Evolutionary conservation across 2,329 filamentous ascomycete species (phyloP).

Genomic region (Penicillium sp.): DNA sequence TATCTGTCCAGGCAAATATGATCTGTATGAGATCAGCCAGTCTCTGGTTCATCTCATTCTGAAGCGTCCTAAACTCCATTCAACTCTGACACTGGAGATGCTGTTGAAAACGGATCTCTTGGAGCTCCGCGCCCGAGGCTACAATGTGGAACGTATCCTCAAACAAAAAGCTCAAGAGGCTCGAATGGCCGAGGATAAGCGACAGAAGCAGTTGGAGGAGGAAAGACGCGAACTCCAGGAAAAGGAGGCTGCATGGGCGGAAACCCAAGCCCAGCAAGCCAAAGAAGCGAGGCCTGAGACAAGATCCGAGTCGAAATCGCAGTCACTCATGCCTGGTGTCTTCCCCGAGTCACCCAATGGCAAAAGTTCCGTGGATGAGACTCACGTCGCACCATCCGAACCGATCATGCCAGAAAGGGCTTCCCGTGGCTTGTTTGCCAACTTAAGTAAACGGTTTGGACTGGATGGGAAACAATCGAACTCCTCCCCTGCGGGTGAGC

Average conservation of each 20-base stretch:
- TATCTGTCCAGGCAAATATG: conserved; percentile 68
- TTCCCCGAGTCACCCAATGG: conserved; percentile 67
- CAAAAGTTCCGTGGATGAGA: conserved; percentile 19
- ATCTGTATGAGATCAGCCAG: conserved; percentile 90
- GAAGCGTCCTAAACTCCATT: conserved; percentile 79
- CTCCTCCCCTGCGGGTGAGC: conserved; percentile 23
- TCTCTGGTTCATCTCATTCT: conserved; percentile 80
- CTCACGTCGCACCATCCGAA: conserved; percentile 23
- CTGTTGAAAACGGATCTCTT: conserved; percentile 82
- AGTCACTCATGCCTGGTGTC: conserved; percentile 66
- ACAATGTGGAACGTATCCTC: conserved; percentile 94
- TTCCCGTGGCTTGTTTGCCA: conserved; percentile 63
- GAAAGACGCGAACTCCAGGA: conserved; percentile 69
- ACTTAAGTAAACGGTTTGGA: conserved; percentile 65
- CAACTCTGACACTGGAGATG: conserved; percentile 86
- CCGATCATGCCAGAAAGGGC: conserved; percentile 42
- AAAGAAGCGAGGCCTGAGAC: conserved; percentile 23
- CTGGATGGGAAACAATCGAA: conserved; percentile 52
- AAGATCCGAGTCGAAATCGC: conserved; percentile 36
- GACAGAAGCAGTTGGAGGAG: conserved; percentile 67
- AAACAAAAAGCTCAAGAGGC: conserved; percentile 84
- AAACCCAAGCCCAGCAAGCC: conserved; percentile 33
- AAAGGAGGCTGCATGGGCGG: conserved; percentile 53
- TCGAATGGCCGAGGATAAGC: conserved; percentile 78
- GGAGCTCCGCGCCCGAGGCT: conserved; percentile 79